Percentiles rank a stretch among this genome's conserved stretches.
Evolutionary conservation across 371 early-diverging fungal species (phyloP).

Genomic region (Smittium culicis): DNA sequence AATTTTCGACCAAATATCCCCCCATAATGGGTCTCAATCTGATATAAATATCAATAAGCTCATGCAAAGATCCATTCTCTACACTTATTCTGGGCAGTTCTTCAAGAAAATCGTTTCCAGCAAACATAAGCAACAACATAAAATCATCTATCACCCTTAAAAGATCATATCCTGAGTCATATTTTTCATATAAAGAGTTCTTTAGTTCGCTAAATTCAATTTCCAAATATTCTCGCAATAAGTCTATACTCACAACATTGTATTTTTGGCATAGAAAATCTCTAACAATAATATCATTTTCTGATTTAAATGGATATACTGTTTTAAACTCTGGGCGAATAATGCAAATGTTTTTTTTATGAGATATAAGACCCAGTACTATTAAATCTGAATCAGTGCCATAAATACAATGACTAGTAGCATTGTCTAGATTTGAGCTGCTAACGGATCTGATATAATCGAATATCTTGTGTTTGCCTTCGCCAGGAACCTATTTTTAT

Average conservation of each 20-base stretch:
- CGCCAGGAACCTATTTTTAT: constrained; percentile 97
- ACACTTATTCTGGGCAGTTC: constrained; percentile 89
- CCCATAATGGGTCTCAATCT: constrained; percentile 49
- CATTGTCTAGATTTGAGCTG: constrained; percentile 55
- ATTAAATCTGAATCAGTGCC: too few relatives aligned
- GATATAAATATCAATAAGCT: constrained; percentile 68
- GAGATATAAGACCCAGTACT: too few relatives aligned
- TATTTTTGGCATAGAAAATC: constrained; percentile 22
- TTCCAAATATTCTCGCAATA: constrained; percentile 77
- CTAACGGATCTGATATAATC: constrained; percentile 81
- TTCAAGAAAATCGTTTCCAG: constrained; percentile 98
- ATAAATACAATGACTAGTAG: too few relatives aligned
- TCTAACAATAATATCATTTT: constrained; percentile 73
- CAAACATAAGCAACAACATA: constrained; percentile 93
- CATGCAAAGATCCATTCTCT: constrained; percentile 82
- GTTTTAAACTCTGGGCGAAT: constrained; percentile 97
- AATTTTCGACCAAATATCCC: constrained; percentile 65
- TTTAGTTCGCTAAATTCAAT: constrained; percentile 49
- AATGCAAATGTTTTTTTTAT: constrained; percentile 89
- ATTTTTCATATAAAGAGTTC: constrained; percentile 32
- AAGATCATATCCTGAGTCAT: constrained; percentile 45
- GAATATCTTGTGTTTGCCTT: constrained; percentile 99
- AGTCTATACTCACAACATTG: constrained; percentile 61
- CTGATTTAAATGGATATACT: constrained; percentile 85
- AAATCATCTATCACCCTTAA: constrained; percentile 91